A percentile compares a stretch with the other conserved stretches of the same genome.
Evolutionary conservation across 805 yeast genomes (phyloP).

Genomic region (Wickerhamiella siamensis): DNA sequence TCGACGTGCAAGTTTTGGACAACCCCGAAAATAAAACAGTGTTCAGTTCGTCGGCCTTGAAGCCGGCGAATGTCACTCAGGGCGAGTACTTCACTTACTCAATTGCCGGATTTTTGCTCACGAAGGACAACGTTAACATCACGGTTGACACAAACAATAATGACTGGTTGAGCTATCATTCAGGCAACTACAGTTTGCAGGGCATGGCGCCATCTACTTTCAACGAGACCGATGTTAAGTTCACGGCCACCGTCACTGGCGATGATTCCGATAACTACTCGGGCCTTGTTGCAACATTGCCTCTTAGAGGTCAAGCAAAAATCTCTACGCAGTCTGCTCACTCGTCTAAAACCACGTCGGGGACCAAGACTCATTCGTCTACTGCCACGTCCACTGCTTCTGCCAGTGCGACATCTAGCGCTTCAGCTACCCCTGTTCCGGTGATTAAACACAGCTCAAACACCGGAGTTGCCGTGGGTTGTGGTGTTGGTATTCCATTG

Average conservation of each 20-base stretch:
- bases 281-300: slow-evolving; percentile 7
- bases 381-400: slow-evolving; percentile 23
- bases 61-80: slow-evolving; percentile 54
- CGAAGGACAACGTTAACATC: slow-evolving; percentile 13
- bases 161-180: slow-evolving; percentile 52
- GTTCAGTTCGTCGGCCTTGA: slow-evolving; percentile 35
- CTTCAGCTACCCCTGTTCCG: slow-evolving; percentile 15
- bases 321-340: slow-evolving; percentile 19
- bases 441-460: slow-evolving; percentile 6
- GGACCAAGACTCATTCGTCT: slow-evolving; percentile 26
- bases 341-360: slow-evolving; percentile 18
- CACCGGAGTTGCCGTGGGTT: slow-evolving; percentile 60
- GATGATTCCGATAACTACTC: slow-evolving; percentile 6
- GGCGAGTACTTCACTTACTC: slow-evolving; percentile 40
- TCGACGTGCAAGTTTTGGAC: slow-evolving; percentile 15
- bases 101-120: slow-evolving; percentile 48
- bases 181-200: slow-evolving; percentile 46
- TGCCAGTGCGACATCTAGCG: slow-evolving; percentile 21
- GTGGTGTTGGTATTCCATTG: slow-evolving; percentile 75
- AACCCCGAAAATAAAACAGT: slow-evolving; percentile 16
- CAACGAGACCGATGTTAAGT: slow-evolving; percentile 25
- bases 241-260: slow-evolving; percentile 41
- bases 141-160: slow-evolving; percentile 30
- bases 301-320: background rate
- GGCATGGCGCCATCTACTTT: slow-evolving; percentile 51